Base-by-base conservation (phyloP, 1,284 basidiomycete genomes). In the Heliocybe sulcata region DNA sequence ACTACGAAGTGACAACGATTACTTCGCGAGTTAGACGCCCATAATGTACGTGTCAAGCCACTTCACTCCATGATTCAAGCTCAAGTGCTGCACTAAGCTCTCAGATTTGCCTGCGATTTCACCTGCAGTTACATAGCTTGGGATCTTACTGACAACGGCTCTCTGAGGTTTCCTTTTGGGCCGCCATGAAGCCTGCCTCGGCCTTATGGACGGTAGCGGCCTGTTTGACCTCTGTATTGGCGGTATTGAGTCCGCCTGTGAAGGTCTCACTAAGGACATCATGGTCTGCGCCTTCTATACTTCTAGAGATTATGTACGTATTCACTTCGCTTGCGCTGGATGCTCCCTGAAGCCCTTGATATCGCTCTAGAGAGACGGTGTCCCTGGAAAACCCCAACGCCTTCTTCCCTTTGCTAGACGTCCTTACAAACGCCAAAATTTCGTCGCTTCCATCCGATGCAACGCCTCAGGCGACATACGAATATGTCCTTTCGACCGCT, bases 321-420 rank as follows among this genome's bases (percentile, higher is more conserved):
- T 2, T 6, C 27, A n/a, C 14, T n/a, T 25, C 16, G 3, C 9
- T 23, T 27, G 3, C 3, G 27, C 29, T 4, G 12, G 29, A 31
- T 12, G 12, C 12, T 31, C 12, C 4, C 29, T 31, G 12, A 31
- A 31, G 29, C 6, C 4, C 12, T 12, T 31, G 29, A 12, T 31
- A 31, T 31, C 12, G 29, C 6, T 45, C 38, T 55, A 87, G 85
- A 47, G 85, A 87, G 65, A 74, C 81, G 0, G 71, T 82, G 8
- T 68, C 79, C n/a, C 65, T 85, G 49, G 87, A 92, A 64, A 77
- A 82, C 45, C 81, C 86, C 0, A 64, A 76, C 38, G 72, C 80
- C 4, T 92, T 90, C 75, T 89, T 90, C 66, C 80, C 81, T 1
- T 72, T 87, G 31, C 72, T 93, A 2, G 77, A 85, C 60, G 73